These are phyloP conservation scores for Ilex asprella DNA, from an alignment of 257 asterid species.

Conservation along the genomic window DNA sequence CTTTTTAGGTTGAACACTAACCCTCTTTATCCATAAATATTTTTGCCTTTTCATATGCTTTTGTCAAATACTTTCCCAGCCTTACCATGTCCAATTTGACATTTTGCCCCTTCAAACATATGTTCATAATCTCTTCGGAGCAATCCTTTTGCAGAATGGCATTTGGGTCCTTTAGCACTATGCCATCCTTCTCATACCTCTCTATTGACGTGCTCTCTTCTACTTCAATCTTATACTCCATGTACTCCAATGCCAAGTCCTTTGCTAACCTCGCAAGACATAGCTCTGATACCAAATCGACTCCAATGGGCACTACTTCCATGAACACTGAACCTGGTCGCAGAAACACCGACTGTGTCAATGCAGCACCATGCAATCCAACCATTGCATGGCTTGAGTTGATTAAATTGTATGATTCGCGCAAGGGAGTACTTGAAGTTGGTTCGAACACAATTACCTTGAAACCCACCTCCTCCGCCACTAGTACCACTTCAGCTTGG, in stretches of 20 bases:
- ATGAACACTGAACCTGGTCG: slow-evolving; percentile 10
- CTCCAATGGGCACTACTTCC: slow-evolving; percentile 9
- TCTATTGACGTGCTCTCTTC: slow-evolving; percentile 3
- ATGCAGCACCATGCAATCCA: slow-evolving; percentile 13
- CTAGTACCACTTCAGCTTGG: too few species aligned
- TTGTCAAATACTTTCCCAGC: too few species aligned
- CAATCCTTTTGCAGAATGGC: not conserved
- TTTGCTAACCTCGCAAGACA: slow-evolving; percentile 5
- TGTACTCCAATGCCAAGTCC: slow-evolving; percentile 9
- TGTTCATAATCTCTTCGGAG: too few species aligned
- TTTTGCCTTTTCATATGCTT: too few species aligned
- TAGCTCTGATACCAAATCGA: not conserved
- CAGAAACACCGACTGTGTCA: slow-evolving; percentile 11
- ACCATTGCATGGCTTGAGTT: slow-evolving; percentile 11
- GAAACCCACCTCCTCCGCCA: too few species aligned
- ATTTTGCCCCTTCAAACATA: too few species aligned
- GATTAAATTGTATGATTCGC: too few species aligned
- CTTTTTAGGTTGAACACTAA: too few species aligned
- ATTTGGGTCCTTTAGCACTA: not conserved
- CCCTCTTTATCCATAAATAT: too few species aligned
- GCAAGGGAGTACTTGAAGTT: too few species aligned
- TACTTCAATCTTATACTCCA: slow-evolving; percentile 2
- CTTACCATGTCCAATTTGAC: too few species aligned
- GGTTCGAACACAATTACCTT: too few species aligned
- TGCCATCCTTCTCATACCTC: not conserved